These are phyloP conservation scores for Blumeria hordei DNA, from an alignment of 2,329 filamentous ascomycete species.

Conservation along the genomic window DNA sequence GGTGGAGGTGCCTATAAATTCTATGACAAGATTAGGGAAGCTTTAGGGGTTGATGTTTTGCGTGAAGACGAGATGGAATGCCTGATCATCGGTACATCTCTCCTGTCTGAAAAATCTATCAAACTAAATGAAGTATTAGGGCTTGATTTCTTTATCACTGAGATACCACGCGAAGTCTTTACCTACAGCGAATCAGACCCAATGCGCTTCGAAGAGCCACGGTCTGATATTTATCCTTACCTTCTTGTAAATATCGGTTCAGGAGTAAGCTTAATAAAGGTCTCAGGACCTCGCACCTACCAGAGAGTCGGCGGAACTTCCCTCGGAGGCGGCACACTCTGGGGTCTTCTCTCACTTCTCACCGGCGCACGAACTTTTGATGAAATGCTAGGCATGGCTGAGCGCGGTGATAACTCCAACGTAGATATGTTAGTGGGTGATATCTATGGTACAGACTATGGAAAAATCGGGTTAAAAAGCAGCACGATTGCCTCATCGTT, in stretches of 20 bases:
- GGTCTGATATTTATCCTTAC: slow-evolving; percentile 78
- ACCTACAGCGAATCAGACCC: slow-evolving; percentile 80
- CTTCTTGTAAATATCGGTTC: slow-evolving; percentile 96
- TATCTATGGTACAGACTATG: slow-evolving; percentile 90
- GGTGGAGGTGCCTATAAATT: slow-evolving; percentile 93
- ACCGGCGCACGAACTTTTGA: slow-evolving; percentile 93
- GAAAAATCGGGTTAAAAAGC: slow-evolving; percentile 87
- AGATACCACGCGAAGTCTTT: slow-evolving; percentile 92
- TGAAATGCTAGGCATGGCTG: slow-evolving; percentile 85
- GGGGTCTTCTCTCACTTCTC: slow-evolving; percentile 76
- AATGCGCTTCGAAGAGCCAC: slow-evolving; percentile 64
- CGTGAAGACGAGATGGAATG: slow-evolving; percentile 98
- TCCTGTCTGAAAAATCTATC: neutral
- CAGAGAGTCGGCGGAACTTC: slow-evolving; percentile 87
- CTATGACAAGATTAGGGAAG: slow-evolving; percentile 71
- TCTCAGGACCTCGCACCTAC: slow-evolving; percentile 67
- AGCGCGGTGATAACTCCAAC: slow-evolving; percentile 69
- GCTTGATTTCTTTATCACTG: slow-evolving; percentile 95
- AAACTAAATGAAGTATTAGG: slow-evolving; percentile 23
- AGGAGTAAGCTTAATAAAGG: slow-evolving; percentile 91
- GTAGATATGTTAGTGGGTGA: slow-evolving; percentile 96
- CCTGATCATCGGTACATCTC: slow-evolving; percentile 55
- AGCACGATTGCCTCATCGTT: slow-evolving; percentile 91
- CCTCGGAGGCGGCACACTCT: slow-evolving; percentile 87
- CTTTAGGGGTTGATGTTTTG: slow-evolving; percentile 66